phyloP scores from a whole-genome alignment of 768 basidiomycete species.

The Rhizopogon vinicolor region DNA sequence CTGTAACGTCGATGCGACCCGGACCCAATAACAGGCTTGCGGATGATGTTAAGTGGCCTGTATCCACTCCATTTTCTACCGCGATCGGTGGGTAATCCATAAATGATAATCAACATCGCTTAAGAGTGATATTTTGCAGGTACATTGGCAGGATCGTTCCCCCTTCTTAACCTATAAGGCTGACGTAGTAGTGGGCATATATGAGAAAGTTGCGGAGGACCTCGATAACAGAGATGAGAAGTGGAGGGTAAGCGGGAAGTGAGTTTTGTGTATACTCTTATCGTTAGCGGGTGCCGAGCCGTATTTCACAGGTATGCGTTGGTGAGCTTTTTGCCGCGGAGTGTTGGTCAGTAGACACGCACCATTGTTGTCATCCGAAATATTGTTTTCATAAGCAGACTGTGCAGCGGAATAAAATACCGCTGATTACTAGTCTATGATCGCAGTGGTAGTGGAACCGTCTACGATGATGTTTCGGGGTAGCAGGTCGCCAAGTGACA shows the following conservation, averaged over 20 bases:
- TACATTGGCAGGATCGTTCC: slow-evolving; percentile 74
- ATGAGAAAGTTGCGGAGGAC: slow-evolving; percentile 57
- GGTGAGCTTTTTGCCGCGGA: slow-evolving; percentile 23
- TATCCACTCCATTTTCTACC: slow-evolving; percentile 65
- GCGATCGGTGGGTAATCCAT: slow-evolving; percentile 55
- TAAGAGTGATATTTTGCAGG: slow-evolving; percentile 35
- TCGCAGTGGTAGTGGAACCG: too few relatives aligned
- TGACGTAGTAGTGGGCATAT: slow-evolving; percentile 85
- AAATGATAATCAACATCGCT: background rate
- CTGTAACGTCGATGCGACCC: background rate
- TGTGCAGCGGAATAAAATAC: too few relatives aligned
- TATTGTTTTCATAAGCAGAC: background rate
- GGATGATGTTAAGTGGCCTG: slow-evolving; percentile 86
- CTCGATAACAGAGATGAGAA: slow-evolving; percentile 61
- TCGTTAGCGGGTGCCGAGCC: background rate
- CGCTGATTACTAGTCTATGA: too few relatives aligned
- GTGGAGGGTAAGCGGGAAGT: slow-evolving; percentile 84
- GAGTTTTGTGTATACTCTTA: slow-evolving; percentile 9
- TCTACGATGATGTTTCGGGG: too few relatives aligned
- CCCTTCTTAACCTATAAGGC: slow-evolving; percentile 90
- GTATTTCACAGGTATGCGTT: slow-evolving; percentile 21
- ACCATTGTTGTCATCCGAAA: background rate
- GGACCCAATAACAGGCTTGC: slow-evolving; percentile 61
- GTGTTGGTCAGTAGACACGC: background rate
- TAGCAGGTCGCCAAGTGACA: too few relatives aligned